Evolutionary conservation across 108 stramenopile genomes (phyloP), one percentile per base, ranked within the genome.

Genomic region (Craspedostauros australis): DNA sequence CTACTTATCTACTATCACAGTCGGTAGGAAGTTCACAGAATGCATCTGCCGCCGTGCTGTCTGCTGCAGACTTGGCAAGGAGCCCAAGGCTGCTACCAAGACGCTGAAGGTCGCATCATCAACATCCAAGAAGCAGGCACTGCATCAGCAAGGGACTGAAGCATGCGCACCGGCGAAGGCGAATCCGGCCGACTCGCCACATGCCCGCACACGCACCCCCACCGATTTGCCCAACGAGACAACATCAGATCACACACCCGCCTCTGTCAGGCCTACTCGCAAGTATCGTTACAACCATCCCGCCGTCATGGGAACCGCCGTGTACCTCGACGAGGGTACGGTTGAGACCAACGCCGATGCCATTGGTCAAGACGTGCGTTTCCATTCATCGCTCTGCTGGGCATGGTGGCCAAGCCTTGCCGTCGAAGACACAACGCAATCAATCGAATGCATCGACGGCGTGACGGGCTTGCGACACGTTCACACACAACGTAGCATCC

Each of bases 301-400:
- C 29, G 60, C 63, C 3, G 56, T 92, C 39, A 82, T 92, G 84
- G 86, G 82, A 15, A 92, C 86, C 8, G 61, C 68, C 43, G 90
- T 88, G 11, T 92, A 88, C 55, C 58, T 92, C 65, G 84, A 89
- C 52, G 86, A 85, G 24, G 84, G 82, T 49, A 57, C 61, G 8
- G 36, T 74, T 22, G 39, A 63, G 32, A 50, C 58, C 4, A 45
- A 15, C 57, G 50, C 54, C 19, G 73, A 69, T 11, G 22, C 22
- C 8, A 60, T 60, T 20, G 90, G 90, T 9, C 79, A 82, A 63
- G 90, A 92, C 59, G 84, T 85, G 16, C 54, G 77, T 19, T 92
- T 92, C 48, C 79, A 88, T 22, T 92, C 90, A 14, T 76, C 66
- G 16, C 36, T 62, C 4, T 79, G 74, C 39, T 86, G 82, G 71